A percentile compares a stretch with the other conserved stretches of the same genome.
phyloP scores from a whole-genome alignment of 345 rosid genomes.

The Pistacia atlantica region DNA sequence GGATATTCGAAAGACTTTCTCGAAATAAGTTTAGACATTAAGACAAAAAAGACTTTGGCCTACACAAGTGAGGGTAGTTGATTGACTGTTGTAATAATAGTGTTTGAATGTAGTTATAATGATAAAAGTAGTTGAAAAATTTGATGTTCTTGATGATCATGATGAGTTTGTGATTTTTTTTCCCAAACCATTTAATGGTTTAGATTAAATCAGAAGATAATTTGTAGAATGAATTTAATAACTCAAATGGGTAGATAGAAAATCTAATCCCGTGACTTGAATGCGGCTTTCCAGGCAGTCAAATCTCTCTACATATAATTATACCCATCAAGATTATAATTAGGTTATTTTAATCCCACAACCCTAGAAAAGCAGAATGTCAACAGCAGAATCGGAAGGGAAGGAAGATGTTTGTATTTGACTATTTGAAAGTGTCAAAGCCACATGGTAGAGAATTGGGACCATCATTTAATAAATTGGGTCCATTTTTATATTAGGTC shows the following conservation, averaged over 20 bases:
- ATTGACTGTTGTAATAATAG: too few relatives aligned
- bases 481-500: constrained; percentile 14
- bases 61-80: too few relatives aligned
- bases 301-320: constrained; percentile 4
- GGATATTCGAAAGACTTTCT: too few relatives aligned
- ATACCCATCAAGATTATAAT: not conserved
- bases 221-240: not conserved
- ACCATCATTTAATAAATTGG: constrained; percentile 7
- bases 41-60: too few relatives aligned
- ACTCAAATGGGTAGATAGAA: not conserved
- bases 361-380: constrained; percentile 13
- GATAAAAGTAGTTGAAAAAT: too few relatives aligned
- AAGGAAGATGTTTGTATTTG: constrained; percentile 15
- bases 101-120: too few relatives aligned
- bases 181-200: too few relatives aligned
- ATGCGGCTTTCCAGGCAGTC: constrained; percentile 3
- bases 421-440: constrained; percentile 28
- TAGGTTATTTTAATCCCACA: not conserved
- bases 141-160: too few relatives aligned
- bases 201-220: too few relatives aligned
- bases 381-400: constrained; percentile 13
- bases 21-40: too few relatives aligned
- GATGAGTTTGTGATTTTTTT: too few relatives aligned
- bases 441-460: constrained; percentile 10
- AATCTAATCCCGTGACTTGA: constrained; percentile 16